phyloP scores from a whole-genome alignment of 352 stramenopile genomes.

The Peronospora belbahrii region DNA sequence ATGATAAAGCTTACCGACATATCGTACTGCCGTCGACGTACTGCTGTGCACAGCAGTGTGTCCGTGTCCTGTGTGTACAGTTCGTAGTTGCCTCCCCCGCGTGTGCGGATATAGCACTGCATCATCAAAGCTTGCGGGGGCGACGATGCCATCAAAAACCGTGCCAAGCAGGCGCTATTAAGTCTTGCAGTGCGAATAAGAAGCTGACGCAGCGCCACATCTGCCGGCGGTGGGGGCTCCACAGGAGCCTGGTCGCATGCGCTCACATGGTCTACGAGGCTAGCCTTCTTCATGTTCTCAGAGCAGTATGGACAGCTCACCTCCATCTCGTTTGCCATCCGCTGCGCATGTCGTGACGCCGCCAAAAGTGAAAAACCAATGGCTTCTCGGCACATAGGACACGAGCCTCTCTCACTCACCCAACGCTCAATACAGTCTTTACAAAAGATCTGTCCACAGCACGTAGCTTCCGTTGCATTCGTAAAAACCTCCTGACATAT shows the following conservation, averaged over 20 bases:
- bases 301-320: conserved; percentile 61
- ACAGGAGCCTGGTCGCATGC: conserved; percentile 59
- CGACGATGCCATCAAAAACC: conserved; percentile 53
- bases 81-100: conserved; percentile 75
- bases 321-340: conserved; percentile 84
- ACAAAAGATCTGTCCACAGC: conserved; percentile 82
- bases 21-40: conserved; percentile 77
- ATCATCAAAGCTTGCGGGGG: conserved; percentile 63
- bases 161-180: conserved; percentile 40
- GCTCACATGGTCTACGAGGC: conserved; percentile 51
- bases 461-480: conserved; percentile 62
- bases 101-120: conserved; percentile 84
- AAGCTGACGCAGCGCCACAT: conserved; percentile 57
- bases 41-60: conserved; percentile 64
- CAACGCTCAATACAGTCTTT: conserved; percentile 75
- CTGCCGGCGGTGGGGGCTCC: conserved; percentile 61
- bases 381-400: conserved; percentile 72
- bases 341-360: conserved; percentile 58
- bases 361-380: conserved; percentile 65
- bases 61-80: conserved; percentile 79
- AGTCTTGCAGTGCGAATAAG: conserved; percentile 51
- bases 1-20: conserved; percentile 85
- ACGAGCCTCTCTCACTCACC: conserved; percentile 73
- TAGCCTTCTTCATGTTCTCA: conserved; percentile 65
- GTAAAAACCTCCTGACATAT: conserved; percentile 83